Evolutionary conservation across 2,329 filamentous ascomycete species (phyloP), one percentile per base, ranked within the genome.

Genomic region (Atkinsonella hypoxylon): DNA sequence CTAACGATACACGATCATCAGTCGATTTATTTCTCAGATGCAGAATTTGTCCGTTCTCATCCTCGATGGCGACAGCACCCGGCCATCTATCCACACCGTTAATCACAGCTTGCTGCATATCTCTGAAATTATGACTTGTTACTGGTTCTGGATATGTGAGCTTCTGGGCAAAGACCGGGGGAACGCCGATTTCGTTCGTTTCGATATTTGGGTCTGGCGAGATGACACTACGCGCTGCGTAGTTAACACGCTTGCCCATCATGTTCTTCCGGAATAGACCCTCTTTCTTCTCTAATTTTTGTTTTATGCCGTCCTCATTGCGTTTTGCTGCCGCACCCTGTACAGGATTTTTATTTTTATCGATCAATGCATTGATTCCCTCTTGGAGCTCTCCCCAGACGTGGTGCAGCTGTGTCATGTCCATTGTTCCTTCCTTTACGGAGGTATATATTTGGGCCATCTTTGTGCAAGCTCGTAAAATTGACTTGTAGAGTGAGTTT

Each of bases 151-250:
- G 93, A 64, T 95, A 98, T 7, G 93, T 97, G 54, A 98, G 75
- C 66, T 95, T 97, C 64, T 83, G 89, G 2, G 93, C 93, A 79
- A 26, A 98, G 13, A 97, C 93, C n/a, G 91, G 88, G 17, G 93
- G 93, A 2, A 98, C 91, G 66, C 93, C 93, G 57, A 98, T 97
- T 69, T 98, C 93, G 66, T 95, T 97, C 17, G 93, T 97, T 67
- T 98, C 93, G 61, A 98, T 95, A 63, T 97, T 98, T 2, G 93
- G 93, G 64, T 98, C 93, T 0, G 93, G 93, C 10, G 91, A 97
- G 59, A 98, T 98, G 65, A 98, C 93, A 77, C 87, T 95, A 66
- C 93, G 85, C 38, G 93, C 93, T 47, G 93, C 93, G 65, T 93
- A 97, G 67, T 98, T 97, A 70, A 98, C 93, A 74, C 93, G 89